Conservation (phyloP, 2,329 filamentous ascomycete species). For the Colletotrichum orchidophilum region DNA sequence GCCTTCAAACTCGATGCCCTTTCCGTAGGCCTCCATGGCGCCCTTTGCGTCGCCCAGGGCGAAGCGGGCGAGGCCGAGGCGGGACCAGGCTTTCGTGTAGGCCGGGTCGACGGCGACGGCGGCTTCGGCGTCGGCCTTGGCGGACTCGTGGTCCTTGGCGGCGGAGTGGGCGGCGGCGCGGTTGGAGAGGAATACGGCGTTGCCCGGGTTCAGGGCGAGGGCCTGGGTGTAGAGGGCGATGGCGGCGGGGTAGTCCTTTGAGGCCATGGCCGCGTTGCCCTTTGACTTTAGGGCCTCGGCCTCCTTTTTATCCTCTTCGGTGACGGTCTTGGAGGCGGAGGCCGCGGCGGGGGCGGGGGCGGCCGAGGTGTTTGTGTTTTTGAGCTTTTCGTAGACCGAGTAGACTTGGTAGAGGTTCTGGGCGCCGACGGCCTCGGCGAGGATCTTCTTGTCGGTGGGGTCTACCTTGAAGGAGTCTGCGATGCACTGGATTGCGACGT, state of each 20-base stretch:
- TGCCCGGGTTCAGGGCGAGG: constrained; percentile 80
- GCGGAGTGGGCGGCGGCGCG: constrained; percentile 93
- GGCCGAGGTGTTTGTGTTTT: constrained; percentile 58
- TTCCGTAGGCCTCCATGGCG: constrained; percentile 92
- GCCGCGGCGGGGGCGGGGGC: constrained; percentile 44
- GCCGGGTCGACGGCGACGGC: constrained; percentile 87
- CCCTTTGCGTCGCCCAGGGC: constrained; percentile 91
- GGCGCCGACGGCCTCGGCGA: constrained; percentile 80
- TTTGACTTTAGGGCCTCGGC: constrained; percentile 89
- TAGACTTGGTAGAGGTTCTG: constrained; percentile 94
- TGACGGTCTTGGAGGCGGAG: constrained; percentile 45
- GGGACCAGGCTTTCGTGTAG: constrained; percentile 98
- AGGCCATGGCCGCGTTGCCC: constrained; percentile 94
- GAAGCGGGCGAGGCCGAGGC: constrained; percentile 89
- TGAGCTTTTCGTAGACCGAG: constrained; percentile 94
- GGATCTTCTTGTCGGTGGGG: constrained; percentile 76
- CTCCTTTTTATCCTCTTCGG: constrained; percentile 75
- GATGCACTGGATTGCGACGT: constrained; percentile 94
- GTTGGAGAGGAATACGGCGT: constrained; percentile 98
- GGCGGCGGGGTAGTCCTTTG: constrained; percentile 86
- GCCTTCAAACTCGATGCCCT: constrained; percentile 93
- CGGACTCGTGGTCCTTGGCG: constrained; percentile 83
- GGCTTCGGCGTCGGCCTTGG: constrained; percentile 87
- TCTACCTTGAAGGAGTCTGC: constrained; percentile 95
- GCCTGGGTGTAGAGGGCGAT: constrained; percentile 91